These are phyloP conservation scores for Lolium perenne DNA, from an alignment of 176 grass and related monocot species.

Conservation along the genomic window DNA sequence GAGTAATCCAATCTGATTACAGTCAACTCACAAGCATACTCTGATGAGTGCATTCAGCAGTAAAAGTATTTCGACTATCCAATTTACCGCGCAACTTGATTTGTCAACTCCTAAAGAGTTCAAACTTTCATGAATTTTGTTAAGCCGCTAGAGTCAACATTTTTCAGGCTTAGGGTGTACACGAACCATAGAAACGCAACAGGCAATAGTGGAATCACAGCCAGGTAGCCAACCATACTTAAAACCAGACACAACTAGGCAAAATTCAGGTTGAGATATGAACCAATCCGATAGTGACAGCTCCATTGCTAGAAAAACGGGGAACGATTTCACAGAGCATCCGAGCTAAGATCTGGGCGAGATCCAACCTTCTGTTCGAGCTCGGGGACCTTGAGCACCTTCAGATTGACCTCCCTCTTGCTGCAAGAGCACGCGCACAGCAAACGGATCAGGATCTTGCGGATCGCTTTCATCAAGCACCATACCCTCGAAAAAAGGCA, in stretches of 20 bases:
- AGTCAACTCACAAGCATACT: conserved; percentile 9
- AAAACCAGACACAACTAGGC: not conserved
- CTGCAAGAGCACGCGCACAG: conserved; percentile 46
- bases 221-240: conserved; percentile 3
- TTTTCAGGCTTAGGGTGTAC: not conserved
- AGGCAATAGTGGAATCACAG: conserved; percentile 18
- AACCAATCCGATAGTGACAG: not conserved
- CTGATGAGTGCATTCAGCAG: not conserved
- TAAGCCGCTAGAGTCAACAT: not conserved
- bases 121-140: not conserved
- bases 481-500: not conserved
- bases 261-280: not conserved
- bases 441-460: conserved; percentile 41
- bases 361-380: conserved; percentile 94
- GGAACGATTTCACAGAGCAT: conserved; percentile 5
- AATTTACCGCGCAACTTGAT: conserved; percentile 21
- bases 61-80: not conserved
- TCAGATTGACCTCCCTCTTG: conserved; percentile 99
- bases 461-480: conserved; percentile 15
- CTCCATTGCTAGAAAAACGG: not conserved
- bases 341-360: conserved; percentile 43
- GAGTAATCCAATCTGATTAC: not conserved
- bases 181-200: conserved; percentile 7
- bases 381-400: conserved; percentile 99
- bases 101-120: conserved; percentile 1